Percentiles rank a stretch among this genome's conserved stretches.
Evolutionary conservation across 805 yeast genomes (phyloP).

Genomic region (Lipomyces japonicus): DNA sequence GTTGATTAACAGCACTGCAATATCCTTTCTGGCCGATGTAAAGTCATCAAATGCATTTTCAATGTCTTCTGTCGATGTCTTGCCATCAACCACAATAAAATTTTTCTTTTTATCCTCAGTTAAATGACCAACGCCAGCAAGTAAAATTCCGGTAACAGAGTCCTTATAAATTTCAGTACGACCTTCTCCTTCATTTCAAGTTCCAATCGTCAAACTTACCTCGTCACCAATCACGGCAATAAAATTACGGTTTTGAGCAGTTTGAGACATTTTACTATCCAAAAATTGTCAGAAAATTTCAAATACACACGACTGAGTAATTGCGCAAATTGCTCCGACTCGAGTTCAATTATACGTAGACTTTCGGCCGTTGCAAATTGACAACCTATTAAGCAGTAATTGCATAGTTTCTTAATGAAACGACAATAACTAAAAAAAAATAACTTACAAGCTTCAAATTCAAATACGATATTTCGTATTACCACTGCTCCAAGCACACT

Average conservation of each 20-base stretch:
- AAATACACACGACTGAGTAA: too few relatives aligned
- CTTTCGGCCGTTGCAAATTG: too few relatives aligned
- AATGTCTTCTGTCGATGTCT: constrained; percentile 72
- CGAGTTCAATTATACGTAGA: too few relatives aligned
- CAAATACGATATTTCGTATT: too few relatives aligned
- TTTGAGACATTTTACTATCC: constrained; percentile 17
- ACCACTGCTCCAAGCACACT: too few relatives aligned
- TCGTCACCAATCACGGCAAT: constrained; percentile 97
- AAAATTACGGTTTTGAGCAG: constrained; percentile 60
- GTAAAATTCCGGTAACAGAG: constrained; percentile 88
- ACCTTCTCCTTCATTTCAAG: not conserved
- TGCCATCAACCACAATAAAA: constrained; percentile 77
- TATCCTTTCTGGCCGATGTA: constrained; percentile 74
- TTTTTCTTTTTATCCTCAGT: constrained; percentile 58
- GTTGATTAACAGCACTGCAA: constrained; percentile 88
- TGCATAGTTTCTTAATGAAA: too few relatives aligned
- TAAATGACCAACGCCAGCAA: constrained; percentile 94
- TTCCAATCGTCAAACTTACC: constrained; percentile 14
- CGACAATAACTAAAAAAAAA: too few relatives aligned
- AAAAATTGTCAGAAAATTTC: not conserved
- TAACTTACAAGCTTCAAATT: too few relatives aligned
- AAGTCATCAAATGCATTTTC: constrained; percentile 70
- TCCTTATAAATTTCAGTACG: constrained; percentile 42
- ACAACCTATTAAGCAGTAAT: too few relatives aligned
- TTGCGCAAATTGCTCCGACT: too few relatives aligned